Conservation (phyloP, 169 alveolate species). For the Cryptosporidium baileyi region DNA sequence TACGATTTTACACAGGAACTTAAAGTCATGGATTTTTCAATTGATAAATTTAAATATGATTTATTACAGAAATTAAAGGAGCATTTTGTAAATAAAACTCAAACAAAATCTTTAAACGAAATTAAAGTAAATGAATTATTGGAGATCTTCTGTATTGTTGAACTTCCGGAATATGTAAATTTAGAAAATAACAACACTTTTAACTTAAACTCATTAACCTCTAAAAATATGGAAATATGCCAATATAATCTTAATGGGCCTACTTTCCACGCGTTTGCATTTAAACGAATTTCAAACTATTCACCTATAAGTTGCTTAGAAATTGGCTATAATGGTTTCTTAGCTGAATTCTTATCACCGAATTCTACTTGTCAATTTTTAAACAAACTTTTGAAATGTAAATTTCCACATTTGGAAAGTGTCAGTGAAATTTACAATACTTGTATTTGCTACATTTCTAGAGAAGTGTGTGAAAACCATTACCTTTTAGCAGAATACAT, state of each 20-base stretch:
- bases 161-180: background rate
- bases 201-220: background rate
- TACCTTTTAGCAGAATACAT: conserved; percentile 35
- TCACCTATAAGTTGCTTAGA: conserved; percentile 2
- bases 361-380: background rate
- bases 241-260: background rate
- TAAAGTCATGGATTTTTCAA: background rate
- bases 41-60: no score
- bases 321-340: conserved; percentile 20
- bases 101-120: background rate
- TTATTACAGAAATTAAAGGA: no score
- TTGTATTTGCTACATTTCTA: conserved; percentile 1
- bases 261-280: conserved; percentile 10
- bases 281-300: conserved; percentile 26
- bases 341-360: conserved; percentile 1
- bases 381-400: background rate
- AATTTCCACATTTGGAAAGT: background rate
- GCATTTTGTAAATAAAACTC: background rate
- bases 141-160: conserved; percentile 16
- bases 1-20: conserved; percentile 23
- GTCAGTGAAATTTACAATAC: background rate
- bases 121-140: conserved; percentile 33
- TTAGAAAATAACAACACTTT: background rate
- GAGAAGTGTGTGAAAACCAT: background rate
- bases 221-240: background rate